Evolutionary conservation across 352 stramenopile species (phyloP), one percentile per base, ranked within the genome.

Genomic region (Pythium dissotocum): DNA sequence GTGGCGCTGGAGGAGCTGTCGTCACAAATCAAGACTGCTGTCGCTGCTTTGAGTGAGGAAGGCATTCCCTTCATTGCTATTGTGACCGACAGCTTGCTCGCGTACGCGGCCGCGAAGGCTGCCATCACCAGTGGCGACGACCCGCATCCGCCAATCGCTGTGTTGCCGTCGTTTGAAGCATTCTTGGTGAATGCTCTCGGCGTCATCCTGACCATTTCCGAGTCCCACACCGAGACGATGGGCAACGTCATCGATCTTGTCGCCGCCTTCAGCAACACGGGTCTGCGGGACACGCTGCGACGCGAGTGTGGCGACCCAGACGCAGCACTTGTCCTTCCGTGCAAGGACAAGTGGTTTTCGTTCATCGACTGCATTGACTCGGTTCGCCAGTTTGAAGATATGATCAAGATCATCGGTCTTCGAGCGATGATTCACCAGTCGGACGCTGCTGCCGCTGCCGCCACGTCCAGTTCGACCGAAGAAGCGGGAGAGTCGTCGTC

Each of bases 341-440:
- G 66, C 40, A 73, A 66, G 7, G 62, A 79, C 18, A 67, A 79
- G 12, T 93, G 83, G 85, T 89, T 90, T 54, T 90, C 85, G 8
- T 93, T 93, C 44, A 89, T 93, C 54, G 85, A 93, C 69, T 80
- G 80, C 63, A 79, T 93, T 14, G 83, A 93, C 70, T 93, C 82
- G 5, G 78, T 91, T 61, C 81, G 83, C 8, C 85, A 93, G 57
- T 91, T 88, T 63, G 83, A 91, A 71, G 85, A 93, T 44, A 88
- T 90, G 83, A 89, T 93, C 69, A 93, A 93, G 69, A 89, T 90
- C 48, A 88, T 93, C 38, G 77, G 83, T 5, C 80, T 77, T 2
- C 63, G 70, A 0, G 69, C 59, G 1, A 61, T 71, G 16, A 65
- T 71, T 14, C 58, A 69, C 42, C 62, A 69, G n/a, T 68, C 69